These are phyloP conservation scores for Penicillium sp. DNA, from an alignment of 2,329 filamentous ascomycete species.

Conservation along the genomic window DNA sequence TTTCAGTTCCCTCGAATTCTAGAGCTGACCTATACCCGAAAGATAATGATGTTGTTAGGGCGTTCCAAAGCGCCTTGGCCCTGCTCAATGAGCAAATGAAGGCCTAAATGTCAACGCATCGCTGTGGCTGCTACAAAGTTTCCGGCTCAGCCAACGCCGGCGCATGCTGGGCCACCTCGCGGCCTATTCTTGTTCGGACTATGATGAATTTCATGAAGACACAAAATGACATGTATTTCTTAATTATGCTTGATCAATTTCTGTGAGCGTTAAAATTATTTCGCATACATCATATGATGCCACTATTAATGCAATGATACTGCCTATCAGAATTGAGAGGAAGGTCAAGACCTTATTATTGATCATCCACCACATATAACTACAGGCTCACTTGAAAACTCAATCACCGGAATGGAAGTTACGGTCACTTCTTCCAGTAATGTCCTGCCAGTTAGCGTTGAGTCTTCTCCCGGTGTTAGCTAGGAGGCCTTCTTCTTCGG, in stretches of 20 bases:
- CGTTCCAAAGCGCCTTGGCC: conserved; percentile 54
- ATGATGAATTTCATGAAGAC: not conserved
- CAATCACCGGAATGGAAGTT: conserved; percentile 8
- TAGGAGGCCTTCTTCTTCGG: conserved; percentile 90
- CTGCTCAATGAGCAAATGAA: conserved; percentile 42
- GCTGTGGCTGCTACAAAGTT: not conserved
- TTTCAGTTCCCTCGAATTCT: not conserved
- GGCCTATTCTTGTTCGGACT: not conserved
- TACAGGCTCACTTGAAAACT: no score
- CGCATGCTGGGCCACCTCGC: conserved; percentile 4
- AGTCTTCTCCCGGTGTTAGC: conserved; percentile 82
- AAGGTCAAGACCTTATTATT: not conserved
- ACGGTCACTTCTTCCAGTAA: conserved; percentile 63
- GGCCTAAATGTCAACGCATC: conserved; percentile 5
- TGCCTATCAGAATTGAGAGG: not conserved
- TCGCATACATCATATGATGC: not conserved
- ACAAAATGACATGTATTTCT: not conserved
- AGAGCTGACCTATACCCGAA: conserved; percentile 18
- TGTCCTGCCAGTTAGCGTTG: conserved; percentile 86
- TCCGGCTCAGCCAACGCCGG: not conserved
- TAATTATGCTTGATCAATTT: not conserved
- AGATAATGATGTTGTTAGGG: conserved; percentile 52
- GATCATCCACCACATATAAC: no score
- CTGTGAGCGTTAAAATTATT: not conserved
- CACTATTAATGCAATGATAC: not conserved